These are phyloP conservation scores for Diplocarpon rosae DNA, from an alignment of 2,329 filamentous ascomycete genomes.

Conservation along the genomic window DNA sequence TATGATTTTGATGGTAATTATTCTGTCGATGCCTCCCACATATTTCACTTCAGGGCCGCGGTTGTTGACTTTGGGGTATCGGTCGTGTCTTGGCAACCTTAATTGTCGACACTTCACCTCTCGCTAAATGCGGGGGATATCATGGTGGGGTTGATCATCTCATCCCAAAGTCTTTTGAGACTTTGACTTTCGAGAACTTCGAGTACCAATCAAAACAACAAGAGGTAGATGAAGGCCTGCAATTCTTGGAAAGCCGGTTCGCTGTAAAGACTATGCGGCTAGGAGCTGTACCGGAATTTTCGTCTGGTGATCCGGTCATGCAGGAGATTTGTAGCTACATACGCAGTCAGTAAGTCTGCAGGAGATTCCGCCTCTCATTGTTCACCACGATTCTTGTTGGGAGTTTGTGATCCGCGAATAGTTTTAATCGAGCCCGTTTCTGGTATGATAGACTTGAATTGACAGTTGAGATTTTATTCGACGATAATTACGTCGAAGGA, in stretches of 20 bases:
- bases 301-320: slow-evolving; percentile 1
- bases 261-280: neutral
- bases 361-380: neutral
- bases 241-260: too few relatives aligned
- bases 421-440: too few relatives aligned
- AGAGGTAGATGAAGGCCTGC: neutral
- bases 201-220: neutral
- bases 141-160: neutral
- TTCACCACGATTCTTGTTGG: slow-evolving; percentile 3
- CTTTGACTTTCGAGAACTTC: too few relatives aligned
- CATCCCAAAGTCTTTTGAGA: too few relatives aligned
- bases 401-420: too few relatives aligned
- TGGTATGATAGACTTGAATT: too few relatives aligned
- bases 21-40: too few relatives aligned
- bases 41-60: too few relatives aligned
- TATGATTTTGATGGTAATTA: too few relatives aligned
- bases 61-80: slow-evolving; percentile 7
- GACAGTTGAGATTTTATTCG: too few relatives aligned
- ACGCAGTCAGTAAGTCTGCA: slow-evolving; percentile 1
- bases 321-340: slow-evolving; percentile 7
- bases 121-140: slow-evolving; percentile 1
- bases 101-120: neutral
- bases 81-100: slow-evolving; percentile 7
- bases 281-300: slow-evolving; percentile 1
- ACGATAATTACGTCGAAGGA: too few relatives aligned